These are phyloP conservation scores for Boletellus emodensis DNA, from an alignment of 768 basidiomycete genomes.

Conservation along the genomic window DNA sequence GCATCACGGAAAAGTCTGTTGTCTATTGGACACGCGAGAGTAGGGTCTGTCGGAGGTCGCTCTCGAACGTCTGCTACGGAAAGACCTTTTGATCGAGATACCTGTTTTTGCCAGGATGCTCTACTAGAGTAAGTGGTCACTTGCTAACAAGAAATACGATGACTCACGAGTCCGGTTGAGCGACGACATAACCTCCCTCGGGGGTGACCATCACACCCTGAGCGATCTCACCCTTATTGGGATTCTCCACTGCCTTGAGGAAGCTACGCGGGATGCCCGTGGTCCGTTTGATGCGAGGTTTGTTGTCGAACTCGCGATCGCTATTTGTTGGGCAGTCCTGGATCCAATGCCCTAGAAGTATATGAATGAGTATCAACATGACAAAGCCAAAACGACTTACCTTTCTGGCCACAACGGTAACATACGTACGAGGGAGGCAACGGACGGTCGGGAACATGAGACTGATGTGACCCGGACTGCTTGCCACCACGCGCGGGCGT, in stretches of 20 bases:
- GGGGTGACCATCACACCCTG: constrained; percentile 98
- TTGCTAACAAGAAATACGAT: neutral
- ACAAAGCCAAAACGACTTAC: constrained; percentile 36
- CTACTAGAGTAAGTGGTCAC: constrained; percentile 38
- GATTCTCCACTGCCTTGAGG: constrained; percentile 92
- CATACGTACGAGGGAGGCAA: constrained; percentile 96
- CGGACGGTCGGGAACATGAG: constrained; percentile 65
- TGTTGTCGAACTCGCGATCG: constrained; percentile 90
- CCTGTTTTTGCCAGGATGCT: constrained; percentile 93
- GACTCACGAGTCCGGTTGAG: constrained; percentile 91
- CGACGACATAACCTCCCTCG: constrained; percentile 96
- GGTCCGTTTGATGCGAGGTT: constrained; percentile 94
- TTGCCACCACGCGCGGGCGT: constrained; percentile 61
- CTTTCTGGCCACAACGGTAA: constrained; percentile 98
- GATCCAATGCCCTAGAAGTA: constrained; percentile 89
- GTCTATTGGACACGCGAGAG: constrained; percentile 87
- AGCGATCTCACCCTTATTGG: constrained; percentile 61
- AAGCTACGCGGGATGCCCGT: constrained; percentile 98
- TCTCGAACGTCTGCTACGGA: constrained; percentile 90
- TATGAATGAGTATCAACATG: constrained; percentile 2
- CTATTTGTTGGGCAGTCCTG: constrained; percentile 98
- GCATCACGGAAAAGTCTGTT: constrained; percentile 91
- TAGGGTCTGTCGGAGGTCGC: constrained; percentile 69
- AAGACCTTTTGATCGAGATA: constrained; percentile 71
- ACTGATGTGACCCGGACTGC: constrained; percentile 39